Conservation (phyloP, 2,329 filamentous ascomycete genomes). For the Sporothrix protearum region DNA sequence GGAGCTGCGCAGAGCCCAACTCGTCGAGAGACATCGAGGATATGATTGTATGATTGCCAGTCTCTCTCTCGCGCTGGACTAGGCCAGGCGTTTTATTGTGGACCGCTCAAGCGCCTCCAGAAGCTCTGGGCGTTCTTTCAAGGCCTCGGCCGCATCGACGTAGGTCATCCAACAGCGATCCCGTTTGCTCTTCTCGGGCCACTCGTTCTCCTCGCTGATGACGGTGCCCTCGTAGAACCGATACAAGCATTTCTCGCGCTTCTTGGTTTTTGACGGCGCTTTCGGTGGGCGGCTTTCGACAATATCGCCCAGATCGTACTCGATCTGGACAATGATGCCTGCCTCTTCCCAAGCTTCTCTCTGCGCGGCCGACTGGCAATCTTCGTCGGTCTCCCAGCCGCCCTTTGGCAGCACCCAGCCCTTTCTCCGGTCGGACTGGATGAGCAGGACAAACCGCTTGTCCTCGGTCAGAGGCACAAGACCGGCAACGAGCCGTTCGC, state of each 20-base stretch:
- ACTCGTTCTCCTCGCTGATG: constrained; percentile 75
- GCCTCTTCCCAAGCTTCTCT: constrained; percentile 98
- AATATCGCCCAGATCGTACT: constrained; percentile 82
- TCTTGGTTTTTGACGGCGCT: constrained; percentile 50
- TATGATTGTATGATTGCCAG: too few species aligned
- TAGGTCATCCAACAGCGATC: constrained; percentile 88
- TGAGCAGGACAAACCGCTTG: constrained; percentile 83
- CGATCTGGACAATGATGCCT: constrained; percentile 80
- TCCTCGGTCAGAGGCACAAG: constrained; percentile 85
- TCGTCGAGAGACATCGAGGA: not conserved
- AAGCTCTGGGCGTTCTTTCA: constrained; percentile 79
- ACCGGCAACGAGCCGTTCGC: constrained; percentile 91
- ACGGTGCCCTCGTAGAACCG: constrained; percentile 88
- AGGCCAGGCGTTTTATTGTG: constrained; percentile 51
- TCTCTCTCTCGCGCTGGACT: not conserved
- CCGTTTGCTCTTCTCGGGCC: constrained; percentile 93
- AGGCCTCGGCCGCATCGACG: constrained; percentile 70
- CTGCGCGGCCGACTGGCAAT: constrained; percentile 76
- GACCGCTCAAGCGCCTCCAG: constrained; percentile 82
- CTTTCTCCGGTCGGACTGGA: constrained; percentile 85
- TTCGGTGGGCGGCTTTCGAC: constrained; percentile 79
- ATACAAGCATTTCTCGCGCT: constrained; percentile 61
- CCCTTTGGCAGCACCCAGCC: constrained; percentile 98
- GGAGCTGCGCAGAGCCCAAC: not conserved
- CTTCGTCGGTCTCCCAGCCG: constrained; percentile 94